Conservation (phyloP, 306 rosid species). For the Hylodesmum podocarpum region DNA sequence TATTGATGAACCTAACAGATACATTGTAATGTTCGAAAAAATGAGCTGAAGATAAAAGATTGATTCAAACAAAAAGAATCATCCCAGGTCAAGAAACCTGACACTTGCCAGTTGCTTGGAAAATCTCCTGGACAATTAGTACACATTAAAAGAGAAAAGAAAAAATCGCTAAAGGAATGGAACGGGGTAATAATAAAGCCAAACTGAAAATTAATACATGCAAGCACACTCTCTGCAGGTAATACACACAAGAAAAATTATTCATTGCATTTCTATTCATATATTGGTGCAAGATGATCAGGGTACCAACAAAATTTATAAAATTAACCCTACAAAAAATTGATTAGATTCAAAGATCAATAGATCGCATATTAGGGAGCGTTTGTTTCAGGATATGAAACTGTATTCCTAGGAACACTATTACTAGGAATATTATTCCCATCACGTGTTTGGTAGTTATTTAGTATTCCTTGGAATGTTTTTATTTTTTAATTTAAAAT, state of each 20-base stretch:
- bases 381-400: too few relatives aligned
- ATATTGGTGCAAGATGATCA: slow-evolving; percentile 2
- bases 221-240: background rate
- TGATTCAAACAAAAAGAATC: background rate
- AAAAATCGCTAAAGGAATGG: background rate
- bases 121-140: background rate
- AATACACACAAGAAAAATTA: slow-evolving; percentile 4
- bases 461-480: too few relatives aligned
- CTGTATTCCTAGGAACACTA: too few relatives aligned
- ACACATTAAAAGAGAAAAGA: slow-evolving; percentile 1
- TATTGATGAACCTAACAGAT: background rate
- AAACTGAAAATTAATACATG: background rate
- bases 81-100: background rate
- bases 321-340: background rate
- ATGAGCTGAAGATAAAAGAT: background rate
- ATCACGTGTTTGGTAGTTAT: too few relatives aligned
- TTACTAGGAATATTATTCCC: too few relatives aligned
- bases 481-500: too few relatives aligned
- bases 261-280: background rate
- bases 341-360: background rate
- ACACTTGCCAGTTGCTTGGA: background rate
- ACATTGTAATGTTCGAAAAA: background rate
- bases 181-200: background rate
- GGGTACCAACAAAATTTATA: background rate
- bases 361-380: background rate